Evolutionary conservation across 148 eudicot species (phyloP), one percentile per base, ranked within the genome.

Genomic region (Camellia lanceoleosa): DNA sequence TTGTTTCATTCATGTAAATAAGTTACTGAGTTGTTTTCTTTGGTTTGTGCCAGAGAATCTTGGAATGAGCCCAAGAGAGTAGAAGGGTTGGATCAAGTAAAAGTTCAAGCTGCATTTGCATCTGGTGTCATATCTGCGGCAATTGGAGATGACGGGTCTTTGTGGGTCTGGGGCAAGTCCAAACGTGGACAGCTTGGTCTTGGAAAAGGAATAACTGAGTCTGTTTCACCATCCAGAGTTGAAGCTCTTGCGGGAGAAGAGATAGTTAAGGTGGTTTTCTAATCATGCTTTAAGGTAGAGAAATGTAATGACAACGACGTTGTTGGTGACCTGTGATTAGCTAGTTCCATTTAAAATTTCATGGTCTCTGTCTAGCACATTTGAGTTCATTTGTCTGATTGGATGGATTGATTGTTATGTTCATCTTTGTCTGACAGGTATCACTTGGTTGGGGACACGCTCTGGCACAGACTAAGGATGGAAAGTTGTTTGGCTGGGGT

Each of bases 131-230:
- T 91, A 76, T 92, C 98, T 85, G 86, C 89, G 69, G 93, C 93
- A 19, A 68, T 94, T 66, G 93, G 91, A 80, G 93, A 88, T 80
- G 99, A 94, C 79, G 99, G 99, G 59, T 89, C 94, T 78, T 81
- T 97, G 80, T 58, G 98, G 98, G 94, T 95, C n/a, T 97, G 99
- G 99, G 99, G 99, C 76, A 90, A 89, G 83, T 97, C 99, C 9
- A 97, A 92, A 84, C 95, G 96, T 76, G 99, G 99, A 59, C 99
- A 94, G 84, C 93, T 97, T 46, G 99, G 99, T 44, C 95, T 90
- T 66, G 99, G 99, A 20, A 84, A 90, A 75, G 94, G 87, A 65
- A 80, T 91, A 64, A 82, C 75, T 3, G 94, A 92, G 85, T 91
- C 96, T 80, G 78, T 82, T 73, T 71, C 77, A 72, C 99, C 98